Percentiles rank a stretch among this genome's conserved stretches.
phyloP scores from a whole-genome alignment of 805 yeast genomes.

The Lachancea nothofagi region DNA sequence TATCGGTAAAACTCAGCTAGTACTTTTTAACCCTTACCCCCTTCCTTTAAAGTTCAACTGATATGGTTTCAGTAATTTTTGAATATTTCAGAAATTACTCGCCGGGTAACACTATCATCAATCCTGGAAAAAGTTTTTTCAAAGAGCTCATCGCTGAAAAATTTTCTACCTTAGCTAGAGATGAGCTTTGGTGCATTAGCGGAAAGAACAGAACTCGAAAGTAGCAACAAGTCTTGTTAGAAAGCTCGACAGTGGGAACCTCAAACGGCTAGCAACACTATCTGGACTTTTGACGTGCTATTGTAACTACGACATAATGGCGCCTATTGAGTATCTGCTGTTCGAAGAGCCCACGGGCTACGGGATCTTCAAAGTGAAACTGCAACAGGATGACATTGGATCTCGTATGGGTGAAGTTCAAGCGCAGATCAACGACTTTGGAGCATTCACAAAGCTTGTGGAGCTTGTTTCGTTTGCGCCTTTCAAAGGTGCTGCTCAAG shows the following conservation, averaged over 20 bases:
- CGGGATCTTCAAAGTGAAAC: slow-evolving; percentile 88
- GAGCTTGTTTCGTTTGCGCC: slow-evolving; percentile 95
- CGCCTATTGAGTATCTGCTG: slow-evolving; percentile 81
- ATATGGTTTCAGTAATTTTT: too few relatives aligned
- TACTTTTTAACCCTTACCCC: neutral
- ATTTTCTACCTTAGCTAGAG: slow-evolving; percentile 7
- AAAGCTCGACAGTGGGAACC: too few relatives aligned
- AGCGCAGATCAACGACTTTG: slow-evolving; percentile 78
- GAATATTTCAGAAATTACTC: too few relatives aligned
- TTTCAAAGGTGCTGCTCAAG: slow-evolving; percentile 99
- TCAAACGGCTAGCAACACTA: neutral
- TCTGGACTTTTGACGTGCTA: slow-evolving; percentile 3
- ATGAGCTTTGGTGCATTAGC: slow-evolving; percentile 6
- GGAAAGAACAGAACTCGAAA: too few relatives aligned
- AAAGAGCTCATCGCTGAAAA: slow-evolving; percentile 12
- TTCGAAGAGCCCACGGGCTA: slow-evolving; percentile 99
- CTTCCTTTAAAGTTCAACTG: too few relatives aligned
- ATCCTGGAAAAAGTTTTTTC: slow-evolving; percentile 9
- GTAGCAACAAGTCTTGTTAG: too few relatives aligned
- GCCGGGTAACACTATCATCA: slow-evolving; percentile 2
- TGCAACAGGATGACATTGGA: slow-evolving; percentile 93
- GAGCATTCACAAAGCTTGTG: slow-evolving; percentile 83
- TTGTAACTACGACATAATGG: slow-evolving; percentile 38
- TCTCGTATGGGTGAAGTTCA: slow-evolving; percentile 91
- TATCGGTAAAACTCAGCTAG: too few relatives aligned